Conservation (phyloP, 1,284 basidiomycete species). For the Leccinum fuscescens region DNA sequence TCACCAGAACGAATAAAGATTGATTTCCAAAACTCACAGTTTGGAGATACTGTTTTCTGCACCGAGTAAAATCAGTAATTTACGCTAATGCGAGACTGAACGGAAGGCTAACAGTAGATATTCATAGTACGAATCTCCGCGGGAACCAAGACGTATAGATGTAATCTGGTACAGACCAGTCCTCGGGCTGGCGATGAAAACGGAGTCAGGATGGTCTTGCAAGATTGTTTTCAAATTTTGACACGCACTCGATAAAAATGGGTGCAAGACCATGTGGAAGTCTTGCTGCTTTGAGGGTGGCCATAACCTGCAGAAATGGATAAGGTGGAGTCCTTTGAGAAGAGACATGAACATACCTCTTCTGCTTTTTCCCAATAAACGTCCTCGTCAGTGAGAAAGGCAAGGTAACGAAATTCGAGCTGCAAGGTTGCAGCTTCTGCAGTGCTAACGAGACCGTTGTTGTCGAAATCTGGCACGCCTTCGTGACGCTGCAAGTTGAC, state of each 20-base stretch:
- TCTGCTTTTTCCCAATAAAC: slow-evolving; percentile 84
- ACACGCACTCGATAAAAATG: slow-evolving; percentile 74
- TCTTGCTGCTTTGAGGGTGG: slow-evolving; percentile 61
- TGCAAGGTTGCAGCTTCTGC: slow-evolving; percentile 86
- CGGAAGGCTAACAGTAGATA: slow-evolving; percentile 69
- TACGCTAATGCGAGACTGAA: background rate
- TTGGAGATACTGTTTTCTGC: slow-evolving; percentile 78
- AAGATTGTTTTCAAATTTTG: background rate
- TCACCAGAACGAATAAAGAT: slow-evolving; percentile 5
- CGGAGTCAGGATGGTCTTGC: slow-evolving; percentile 9
- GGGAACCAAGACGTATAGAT: slow-evolving; percentile 85
- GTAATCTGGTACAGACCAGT: slow-evolving; percentile 72
- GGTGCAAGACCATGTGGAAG: slow-evolving; percentile 75
- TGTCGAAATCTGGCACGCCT: slow-evolving; percentile 67
- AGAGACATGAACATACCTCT: slow-evolving; percentile 42
- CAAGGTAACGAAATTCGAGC: slow-evolving; percentile 90
- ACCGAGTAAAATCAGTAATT: slow-evolving; percentile 5
- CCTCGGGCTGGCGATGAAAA: slow-evolving; percentile 45
- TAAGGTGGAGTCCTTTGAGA: background rate
- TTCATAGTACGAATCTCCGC: slow-evolving; percentile 95
- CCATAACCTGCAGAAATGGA: slow-evolving; percentile 58
- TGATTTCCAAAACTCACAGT: slow-evolving; percentile 48
- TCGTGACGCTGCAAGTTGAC: slow-evolving; percentile 71
- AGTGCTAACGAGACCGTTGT: slow-evolving; percentile 69
- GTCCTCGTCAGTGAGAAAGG: slow-evolving; percentile 72